These are phyloP conservation scores for Quercus ilex DNA, from an alignment of 306 rosid genomes.

Conservation along the genomic window DNA sequence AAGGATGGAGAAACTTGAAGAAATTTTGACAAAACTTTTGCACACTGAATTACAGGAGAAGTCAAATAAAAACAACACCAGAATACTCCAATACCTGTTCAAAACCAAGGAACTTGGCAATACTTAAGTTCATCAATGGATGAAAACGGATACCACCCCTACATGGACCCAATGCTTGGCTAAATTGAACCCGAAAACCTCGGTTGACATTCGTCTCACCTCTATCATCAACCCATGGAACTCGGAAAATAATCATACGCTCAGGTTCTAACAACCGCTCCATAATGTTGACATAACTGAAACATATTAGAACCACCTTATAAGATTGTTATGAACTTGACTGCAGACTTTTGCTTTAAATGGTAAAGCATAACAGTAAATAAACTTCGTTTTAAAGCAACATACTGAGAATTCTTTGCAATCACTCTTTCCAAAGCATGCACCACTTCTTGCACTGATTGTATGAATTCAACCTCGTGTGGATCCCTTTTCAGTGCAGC, in stretches of 20 bases:
- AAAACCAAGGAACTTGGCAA: conserved; percentile 94
- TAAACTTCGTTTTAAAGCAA: conserved; percentile 23
- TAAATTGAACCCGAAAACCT: conserved; percentile 90
- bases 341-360: background rate
- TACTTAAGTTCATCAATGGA: conserved; percentile 80
- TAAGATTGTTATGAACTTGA: conserved; percentile 13
- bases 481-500: conserved; percentile 94
- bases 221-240: conserved; percentile 97
- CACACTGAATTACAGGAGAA: background rate
- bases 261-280: conserved; percentile 98
- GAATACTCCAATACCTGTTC: conserved; percentile 66
- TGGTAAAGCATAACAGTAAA: background rate
- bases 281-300: conserved; percentile 92
- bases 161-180: conserved; percentile 96
- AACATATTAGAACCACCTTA: conserved; percentile 21
- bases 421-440: conserved; percentile 96
- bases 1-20: background rate
- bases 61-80: conserved; percentile 1
- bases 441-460: conserved; percentile 79
- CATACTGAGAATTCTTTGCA: conserved; percentile 92
- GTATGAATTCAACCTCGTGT: conserved; percentile 84
- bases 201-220: conserved; percentile 84
- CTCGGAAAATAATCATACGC: conserved; percentile 82
- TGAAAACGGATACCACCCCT: conserved; percentile 96
- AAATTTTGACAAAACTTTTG: background rate